Base-by-base conservation (phyloP, 1,284 basidiomycete genomes). In the Marasmius oreades region DNA sequence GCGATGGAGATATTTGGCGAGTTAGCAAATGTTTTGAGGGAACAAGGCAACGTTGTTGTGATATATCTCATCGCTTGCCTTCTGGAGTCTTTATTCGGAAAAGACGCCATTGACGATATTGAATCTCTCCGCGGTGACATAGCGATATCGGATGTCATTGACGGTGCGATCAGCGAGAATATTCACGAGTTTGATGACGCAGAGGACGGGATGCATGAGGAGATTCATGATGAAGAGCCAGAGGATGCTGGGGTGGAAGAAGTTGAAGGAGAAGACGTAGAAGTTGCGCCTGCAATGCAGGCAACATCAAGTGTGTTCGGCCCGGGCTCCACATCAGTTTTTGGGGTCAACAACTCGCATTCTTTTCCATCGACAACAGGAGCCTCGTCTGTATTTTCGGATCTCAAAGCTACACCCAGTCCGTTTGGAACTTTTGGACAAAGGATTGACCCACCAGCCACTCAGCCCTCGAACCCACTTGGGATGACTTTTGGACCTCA, bases 21-120 rank as follows among this genome's bases (percentile, higher is more conserved):
- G 66, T 77, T 84, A 22, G 87, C 75, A 4, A 67, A 64, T 7
- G 79, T 82, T 22, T 75, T 88, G 8, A 75, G 77, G 26, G 76
- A 82, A 50, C 77, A 81, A 61, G 39, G 16, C 11, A 16, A 42
- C 20, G 28, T 31, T 4, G 39, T 84, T 26, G 89, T 90, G 85
- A 83, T 86, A 5, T 90, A 86, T 63, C 79, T 91, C 18, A 81
- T 90, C 20, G 88, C 87, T 0, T 91, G 89, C 66, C 80, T 91
- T 53, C 70, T 91, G 52, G 88, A 90, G 67, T 69, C 81, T 23
- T 71, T 86, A 22, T 90, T 90, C 66, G 88, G 88, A 58, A 77
- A 81, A 69, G 88, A 86, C 60, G 83, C 80, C 12, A 84, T 90
- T 58, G 86, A 89, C 5, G 78, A 85, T 54, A 89, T 95, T 58